phyloP scores from a whole-genome alignment of 176 grass and related monocot species.

The Musa schizocarpa region DNA sequence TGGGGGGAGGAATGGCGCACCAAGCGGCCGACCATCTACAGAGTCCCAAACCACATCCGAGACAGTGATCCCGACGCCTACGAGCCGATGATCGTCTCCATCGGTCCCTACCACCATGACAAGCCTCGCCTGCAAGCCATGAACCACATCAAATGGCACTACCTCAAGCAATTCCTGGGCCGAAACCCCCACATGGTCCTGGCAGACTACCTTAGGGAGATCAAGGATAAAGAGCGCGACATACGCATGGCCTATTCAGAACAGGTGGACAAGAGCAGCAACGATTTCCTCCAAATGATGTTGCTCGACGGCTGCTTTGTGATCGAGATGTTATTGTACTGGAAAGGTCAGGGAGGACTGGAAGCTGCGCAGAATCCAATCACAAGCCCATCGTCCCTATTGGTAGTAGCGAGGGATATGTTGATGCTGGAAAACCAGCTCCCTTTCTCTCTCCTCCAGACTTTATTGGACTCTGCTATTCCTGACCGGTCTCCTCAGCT shows the following conservation, averaged over 20 bases:
- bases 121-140: neutral
- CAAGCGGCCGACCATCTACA: neutral
- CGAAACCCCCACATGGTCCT: neutral
- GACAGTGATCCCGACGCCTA: neutral
- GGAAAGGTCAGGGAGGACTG: no score
- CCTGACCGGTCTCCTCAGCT: neutral
- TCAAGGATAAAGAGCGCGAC: neutral
- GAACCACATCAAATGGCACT: neutral
- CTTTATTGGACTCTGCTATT: neutral
- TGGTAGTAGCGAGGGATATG: constrained; percentile 18
- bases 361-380: no score
- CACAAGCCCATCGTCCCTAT: no score
- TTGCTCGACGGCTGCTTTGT: constrained; percentile 33
- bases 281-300: constrained; percentile 1
- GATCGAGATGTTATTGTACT: neutral
- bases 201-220: neutral
- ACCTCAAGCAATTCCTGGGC: neutral
- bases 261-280: neutral
- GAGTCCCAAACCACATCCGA: neutral
- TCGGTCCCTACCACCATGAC: constrained; percentile 5
- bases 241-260: neutral
- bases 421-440: constrained; percentile 48
- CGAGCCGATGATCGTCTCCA: constrained; percentile 1
- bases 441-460: constrained; percentile 25
- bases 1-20: no score